Evolutionary conservation across 2,329 filamentous ascomycete genomes (phyloP).

Genomic region (Botrytis elliptica): DNA sequence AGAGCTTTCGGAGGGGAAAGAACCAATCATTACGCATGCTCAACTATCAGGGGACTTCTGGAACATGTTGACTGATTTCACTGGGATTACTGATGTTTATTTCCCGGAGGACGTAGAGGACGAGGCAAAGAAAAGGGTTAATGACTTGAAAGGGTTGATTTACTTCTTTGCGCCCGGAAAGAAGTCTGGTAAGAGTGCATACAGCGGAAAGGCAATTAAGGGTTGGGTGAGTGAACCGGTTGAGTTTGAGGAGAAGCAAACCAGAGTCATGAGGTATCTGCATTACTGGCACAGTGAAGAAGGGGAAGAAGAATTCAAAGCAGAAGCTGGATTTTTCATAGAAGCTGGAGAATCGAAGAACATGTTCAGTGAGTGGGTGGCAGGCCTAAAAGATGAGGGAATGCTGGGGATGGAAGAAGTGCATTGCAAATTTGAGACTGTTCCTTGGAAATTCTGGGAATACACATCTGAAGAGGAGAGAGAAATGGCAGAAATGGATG

Average conservation of each 20-base stretch:
- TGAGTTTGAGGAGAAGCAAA: neutral
- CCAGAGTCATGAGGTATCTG: neutral
- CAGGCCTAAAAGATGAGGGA: neutral
- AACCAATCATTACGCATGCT: neutral
- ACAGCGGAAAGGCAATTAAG: neutral
- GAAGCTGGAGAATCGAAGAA: neutral
- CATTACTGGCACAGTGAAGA: neutral
- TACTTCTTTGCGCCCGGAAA: neutral
- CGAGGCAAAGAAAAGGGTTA: neutral
- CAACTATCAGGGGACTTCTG: neutral
- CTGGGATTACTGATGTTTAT: neutral
- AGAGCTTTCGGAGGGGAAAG: neutral
- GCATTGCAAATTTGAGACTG: neutral
- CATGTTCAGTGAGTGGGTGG: neutral
- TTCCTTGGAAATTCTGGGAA: neutral
- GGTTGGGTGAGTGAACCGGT: neutral
- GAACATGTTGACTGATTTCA: constrained; percentile 1
- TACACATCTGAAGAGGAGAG: neutral
- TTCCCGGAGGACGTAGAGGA: neutral
- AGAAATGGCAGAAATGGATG: neutral
- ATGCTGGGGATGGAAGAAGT: constrained; percentile 3
- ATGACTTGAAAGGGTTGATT: neutral
- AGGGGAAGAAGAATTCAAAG: neutral
- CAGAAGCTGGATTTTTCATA: neutral
- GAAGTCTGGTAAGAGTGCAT: neutral